Conservation (phyloP, 106 monocot genomes). For the Phalaenopsis aphrodite region DNA sequence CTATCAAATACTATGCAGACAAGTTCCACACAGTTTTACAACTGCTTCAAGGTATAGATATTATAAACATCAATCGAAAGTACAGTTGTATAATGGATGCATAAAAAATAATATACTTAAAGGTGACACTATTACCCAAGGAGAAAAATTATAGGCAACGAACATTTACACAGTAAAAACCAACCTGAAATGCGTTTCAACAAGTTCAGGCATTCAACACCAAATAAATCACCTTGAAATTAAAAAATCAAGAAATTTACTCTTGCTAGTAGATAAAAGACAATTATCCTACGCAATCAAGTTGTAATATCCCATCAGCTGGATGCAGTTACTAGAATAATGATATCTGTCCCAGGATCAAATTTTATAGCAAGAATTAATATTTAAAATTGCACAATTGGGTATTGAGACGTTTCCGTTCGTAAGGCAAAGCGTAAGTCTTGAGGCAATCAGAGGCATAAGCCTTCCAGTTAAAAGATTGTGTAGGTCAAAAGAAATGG, state of each 20-base stretch:
- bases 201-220: neutral
- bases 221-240: constrained; percentile 2
- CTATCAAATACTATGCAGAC: neutral
- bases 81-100: no score
- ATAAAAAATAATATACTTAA: neutral
- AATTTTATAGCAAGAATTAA: neutral
- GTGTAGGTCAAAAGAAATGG: no score
- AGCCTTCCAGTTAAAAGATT: no score
- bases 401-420: no score
- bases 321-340: neutral
- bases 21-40: no score
- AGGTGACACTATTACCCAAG: neutral
- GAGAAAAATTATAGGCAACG: neutral
- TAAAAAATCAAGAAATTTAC: neutral
- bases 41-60: neutral
- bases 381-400: no score
- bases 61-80: neutral
- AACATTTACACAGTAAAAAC: neutral
- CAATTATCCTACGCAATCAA: neutral
- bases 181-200: neutral
- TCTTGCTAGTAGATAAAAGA: neutral
- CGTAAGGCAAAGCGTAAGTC: no score
- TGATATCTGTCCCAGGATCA: neutral
- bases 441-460: no score
- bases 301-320: neutral